Percentiles rank a stretch among this genome's conserved stretches.
Conservation (phyloP, 495 filamentous ascomycete species). For the Wilcoxina mikolae region DNA sequence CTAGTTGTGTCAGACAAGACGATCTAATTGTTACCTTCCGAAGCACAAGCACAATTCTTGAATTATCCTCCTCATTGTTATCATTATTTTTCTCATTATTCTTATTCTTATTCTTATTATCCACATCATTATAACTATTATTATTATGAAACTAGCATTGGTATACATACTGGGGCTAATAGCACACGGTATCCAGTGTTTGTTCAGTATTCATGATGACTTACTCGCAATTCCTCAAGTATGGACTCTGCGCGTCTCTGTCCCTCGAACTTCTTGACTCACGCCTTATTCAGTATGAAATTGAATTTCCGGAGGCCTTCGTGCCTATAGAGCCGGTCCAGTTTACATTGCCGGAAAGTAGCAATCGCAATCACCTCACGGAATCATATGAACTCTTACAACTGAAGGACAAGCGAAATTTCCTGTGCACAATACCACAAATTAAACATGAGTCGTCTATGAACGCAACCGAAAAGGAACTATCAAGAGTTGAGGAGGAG, state of each 20-base stretch:
- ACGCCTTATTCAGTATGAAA: conserved; percentile 49
- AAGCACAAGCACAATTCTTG: no score
- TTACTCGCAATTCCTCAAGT: conserved; percentile 86
- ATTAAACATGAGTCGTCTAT: conserved; percentile 40
- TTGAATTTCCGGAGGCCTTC: conserved; percentile 60
- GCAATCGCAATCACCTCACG: conserved; percentile 5
- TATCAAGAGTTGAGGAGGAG: conserved; percentile 57
- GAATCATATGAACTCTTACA: conserved; percentile 61
- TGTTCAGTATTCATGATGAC: conserved; percentile 80
- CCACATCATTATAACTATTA: no score
- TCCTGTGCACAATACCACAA: conserved; percentile 73
- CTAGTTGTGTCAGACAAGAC: no score
- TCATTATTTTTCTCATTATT: no score
- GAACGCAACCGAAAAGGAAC: conserved; percentile 46
- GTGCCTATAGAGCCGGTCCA: no score
- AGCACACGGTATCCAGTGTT: background rate
- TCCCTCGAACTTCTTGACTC: background rate
- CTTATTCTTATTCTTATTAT: no score
- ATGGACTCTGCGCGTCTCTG: conserved; percentile 16
- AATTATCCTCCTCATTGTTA: no score
- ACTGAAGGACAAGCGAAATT: conserved; percentile 50
- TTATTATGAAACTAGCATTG: no score
- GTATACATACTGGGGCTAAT: no score
- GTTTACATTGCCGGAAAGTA: conserved; percentile 48
- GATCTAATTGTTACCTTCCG: no score